These are phyloP conservation scores for Penicillium palitans DNA, from an alignment of 2,329 filamentous ascomycete genomes.

Conservation along the genomic window DNA sequence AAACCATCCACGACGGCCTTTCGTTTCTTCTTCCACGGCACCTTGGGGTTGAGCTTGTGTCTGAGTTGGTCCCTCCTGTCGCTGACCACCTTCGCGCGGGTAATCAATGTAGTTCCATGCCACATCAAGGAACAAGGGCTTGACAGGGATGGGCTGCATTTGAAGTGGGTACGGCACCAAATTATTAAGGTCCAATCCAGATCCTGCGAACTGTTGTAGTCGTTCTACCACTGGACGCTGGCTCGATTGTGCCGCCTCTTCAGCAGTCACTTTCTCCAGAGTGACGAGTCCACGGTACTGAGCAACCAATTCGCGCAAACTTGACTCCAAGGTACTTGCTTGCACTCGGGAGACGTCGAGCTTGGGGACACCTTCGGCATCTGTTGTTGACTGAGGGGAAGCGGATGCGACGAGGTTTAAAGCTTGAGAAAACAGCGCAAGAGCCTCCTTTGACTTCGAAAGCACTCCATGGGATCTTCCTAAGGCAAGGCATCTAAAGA, in stretches of 20 bases:
- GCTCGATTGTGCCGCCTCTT: constrained; percentile 46
- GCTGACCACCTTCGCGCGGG: constrained; percentile 57
- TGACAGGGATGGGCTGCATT: constrained; percentile 79
- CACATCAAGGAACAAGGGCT: constrained; percentile 93
- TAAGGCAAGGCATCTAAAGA: constrained; percentile 71
- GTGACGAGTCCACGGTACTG: constrained; percentile 85
- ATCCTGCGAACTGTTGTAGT: constrained; percentile 71
- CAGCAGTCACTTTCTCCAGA: constrained; percentile 64
- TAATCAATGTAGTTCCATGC: constrained; percentile 98
- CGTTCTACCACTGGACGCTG: constrained; percentile 69
- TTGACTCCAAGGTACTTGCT: constrained; percentile 58
- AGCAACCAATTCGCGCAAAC: constrained; percentile 70
- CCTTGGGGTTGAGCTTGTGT: neutral
- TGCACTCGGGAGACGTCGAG: constrained; percentile 66
- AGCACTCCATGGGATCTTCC: constrained; percentile 79
- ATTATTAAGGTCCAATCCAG: constrained; percentile 71
- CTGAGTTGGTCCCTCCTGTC: constrained; percentile 31
- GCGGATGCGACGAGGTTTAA: constrained; percentile 59
- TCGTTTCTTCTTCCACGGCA: constrained; percentile 39
- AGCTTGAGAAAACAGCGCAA: constrained; percentile 80
- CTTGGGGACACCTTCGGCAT: constrained; percentile 57
- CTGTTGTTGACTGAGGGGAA: constrained; percentile 46
- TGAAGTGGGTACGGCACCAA: constrained; percentile 85
- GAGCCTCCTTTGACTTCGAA: constrained; percentile 70
- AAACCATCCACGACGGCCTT: constrained; percentile 74